Evolutionary conservation across 2,329 filamentous ascomycete genomes (phyloP).

Genomic region (Neofusicoccum umdonicola): DNA sequence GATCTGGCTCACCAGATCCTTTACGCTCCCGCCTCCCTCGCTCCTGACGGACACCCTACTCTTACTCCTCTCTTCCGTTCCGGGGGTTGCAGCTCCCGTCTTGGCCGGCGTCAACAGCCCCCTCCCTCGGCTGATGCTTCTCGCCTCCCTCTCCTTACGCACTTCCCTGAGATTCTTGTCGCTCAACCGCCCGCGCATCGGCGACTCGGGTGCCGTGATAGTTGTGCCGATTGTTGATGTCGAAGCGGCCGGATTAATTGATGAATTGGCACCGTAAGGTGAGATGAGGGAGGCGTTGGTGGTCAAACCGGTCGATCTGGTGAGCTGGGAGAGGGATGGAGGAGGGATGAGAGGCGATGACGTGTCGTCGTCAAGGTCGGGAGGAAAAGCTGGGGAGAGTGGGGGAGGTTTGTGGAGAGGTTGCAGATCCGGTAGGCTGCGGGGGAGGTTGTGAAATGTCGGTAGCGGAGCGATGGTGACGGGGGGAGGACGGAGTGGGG

Average conservation of each 20-base stretch:
- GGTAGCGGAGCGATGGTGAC: neutral
- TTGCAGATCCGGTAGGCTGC: neutral
- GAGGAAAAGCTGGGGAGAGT: neutral
- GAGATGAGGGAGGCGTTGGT: neutral
- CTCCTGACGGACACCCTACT: neutral
- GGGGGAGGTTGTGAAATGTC: neutral
- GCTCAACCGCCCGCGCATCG: neutral
- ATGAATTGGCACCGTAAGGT: neutral
- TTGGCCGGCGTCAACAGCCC: slow-evolving; percentile 26
- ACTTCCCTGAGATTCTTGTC: neutral
- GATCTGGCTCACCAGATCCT: slow-evolving; percentile 5
- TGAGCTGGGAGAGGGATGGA: neutral
- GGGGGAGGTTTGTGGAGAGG: slow-evolving; percentile 1
- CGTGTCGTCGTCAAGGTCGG: neutral
- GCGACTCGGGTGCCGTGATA: neutral
- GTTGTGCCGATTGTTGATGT: neutral
- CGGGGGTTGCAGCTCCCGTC: slow-evolving; percentile 19
- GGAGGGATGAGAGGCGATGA: neutral
- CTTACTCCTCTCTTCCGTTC: slow-evolving; percentile 18
- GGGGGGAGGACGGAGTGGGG: neutral
- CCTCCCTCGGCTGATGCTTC: slow-evolving; percentile 22
- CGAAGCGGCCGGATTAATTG: neutral
- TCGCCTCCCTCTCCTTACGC: neutral
- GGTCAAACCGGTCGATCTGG: neutral
- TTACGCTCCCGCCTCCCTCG: slow-evolving; percentile 3